Base-by-base conservation (phyloP, 2,329 filamentous ascomycete genomes). In the Alternaria tenuissima region DNA sequence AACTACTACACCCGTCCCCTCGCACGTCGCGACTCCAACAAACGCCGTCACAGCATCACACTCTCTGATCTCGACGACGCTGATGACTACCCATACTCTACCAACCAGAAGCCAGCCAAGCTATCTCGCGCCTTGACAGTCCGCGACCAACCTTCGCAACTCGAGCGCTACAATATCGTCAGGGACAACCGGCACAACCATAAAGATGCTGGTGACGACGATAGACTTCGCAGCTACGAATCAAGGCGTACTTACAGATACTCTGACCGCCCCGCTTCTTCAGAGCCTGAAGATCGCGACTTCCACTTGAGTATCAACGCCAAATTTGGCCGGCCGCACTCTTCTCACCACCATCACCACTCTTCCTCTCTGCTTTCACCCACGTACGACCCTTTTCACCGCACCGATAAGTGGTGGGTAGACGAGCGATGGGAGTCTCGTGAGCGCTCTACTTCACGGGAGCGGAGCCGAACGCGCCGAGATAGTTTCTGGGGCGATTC, bases 141-240 rank as follows among this genome's bases (percentile, higher is more conserved):
- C 41, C 73, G 69, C 55, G 42, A 66, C 48, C 65, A 69, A 34
- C 71, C 75, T 48, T 67, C 64, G 49, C 66, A 70, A 48, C 64
- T 75, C 18, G 72, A 76, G 58, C 74, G 75, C 53, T 77, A 74
- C 66, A 75, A 75, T 57, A 63, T 77, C 64, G 75, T 71, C 68
- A 68, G 65, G 18, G 63, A 65, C 46, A 57, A 59, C 7, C 44
- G 59, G 24, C 57, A 56, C 20, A 51, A 47, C 14, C 55, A 55
- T 3, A 43, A 61, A 18, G 65, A 65, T 20, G 42, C 51, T 5
- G 46, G 55, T n/a, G 63, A 65, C 24, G 42, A 55, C 3, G 41
- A 64, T n/a, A 52, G 32, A 14, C 53, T 52, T 18, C 39, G 52
- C 11, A 47, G 43, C 51, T 56, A 57, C 54, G 55, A 61, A 18